Conservation (phyloP, 1,284 basidiomycete genomes). For the Puccinia triticina region DNA sequence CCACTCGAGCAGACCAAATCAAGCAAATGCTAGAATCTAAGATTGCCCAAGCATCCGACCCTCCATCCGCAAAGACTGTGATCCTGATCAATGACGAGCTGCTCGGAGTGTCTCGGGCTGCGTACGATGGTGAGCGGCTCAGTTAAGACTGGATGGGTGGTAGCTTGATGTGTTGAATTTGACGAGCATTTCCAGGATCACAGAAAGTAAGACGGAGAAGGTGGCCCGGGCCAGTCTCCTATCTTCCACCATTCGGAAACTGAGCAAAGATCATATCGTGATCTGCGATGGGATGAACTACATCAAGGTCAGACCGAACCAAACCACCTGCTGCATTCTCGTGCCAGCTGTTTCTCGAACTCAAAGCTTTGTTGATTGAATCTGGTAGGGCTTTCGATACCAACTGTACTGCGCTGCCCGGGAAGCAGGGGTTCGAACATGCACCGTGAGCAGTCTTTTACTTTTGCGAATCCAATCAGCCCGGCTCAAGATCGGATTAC, state of each 20-base stretch:
- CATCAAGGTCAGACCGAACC: slow-evolving; percentile 42
- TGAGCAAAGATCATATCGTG: slow-evolving; percentile 36
- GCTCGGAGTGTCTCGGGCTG: slow-evolving; percentile 26
- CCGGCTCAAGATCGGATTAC: neutral
- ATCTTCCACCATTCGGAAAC: slow-evolving; percentile 38
- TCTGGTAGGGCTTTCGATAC: slow-evolving; percentile 46
- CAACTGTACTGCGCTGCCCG: slow-evolving; percentile 50
- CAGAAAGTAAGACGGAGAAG: slow-evolving; percentile 50
- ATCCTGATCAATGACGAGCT: slow-evolving; percentile 32
- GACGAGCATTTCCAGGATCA: slow-evolving; percentile 4
- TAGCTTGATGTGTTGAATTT: neutral
- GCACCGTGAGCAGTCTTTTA: slow-evolving; percentile 29
- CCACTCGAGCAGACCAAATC: slow-evolving; percentile 45
- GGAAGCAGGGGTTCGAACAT: slow-evolving; percentile 37
- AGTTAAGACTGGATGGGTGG: neutral
- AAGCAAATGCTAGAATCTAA: slow-evolving; percentile 32
- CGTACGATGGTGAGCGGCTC: slow-evolving; percentile 41
- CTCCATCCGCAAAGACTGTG: slow-evolving; percentile 2
- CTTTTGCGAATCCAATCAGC: neutral
- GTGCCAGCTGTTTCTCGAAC: neutral
- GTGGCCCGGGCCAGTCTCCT: slow-evolving; percentile 25
- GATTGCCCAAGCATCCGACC: neutral
- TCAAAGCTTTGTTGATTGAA: neutral
- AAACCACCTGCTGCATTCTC: neutral
- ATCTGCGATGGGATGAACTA: slow-evolving; percentile 50